A percentile compares a stretch with the other conserved stretches of the same genome.
Conservation (phyloP, 2,329 filamentous ascomycete species). For the Penicillium italicum region DNA sequence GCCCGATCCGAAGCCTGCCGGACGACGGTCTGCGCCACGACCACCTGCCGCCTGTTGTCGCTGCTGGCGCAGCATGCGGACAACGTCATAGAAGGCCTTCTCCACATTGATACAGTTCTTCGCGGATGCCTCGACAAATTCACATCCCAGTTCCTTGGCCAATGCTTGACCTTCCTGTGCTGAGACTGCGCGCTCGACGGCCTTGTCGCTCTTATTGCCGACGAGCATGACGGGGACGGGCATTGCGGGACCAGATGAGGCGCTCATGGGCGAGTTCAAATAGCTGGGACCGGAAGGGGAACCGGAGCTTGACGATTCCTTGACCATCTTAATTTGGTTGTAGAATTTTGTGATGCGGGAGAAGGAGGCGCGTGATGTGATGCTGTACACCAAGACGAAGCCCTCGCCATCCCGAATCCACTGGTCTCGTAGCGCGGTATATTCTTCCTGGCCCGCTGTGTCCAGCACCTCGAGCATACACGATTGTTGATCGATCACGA, state of each 20-base stretch:
- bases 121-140: conserved; percentile 94
- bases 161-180: conserved; percentile 92
- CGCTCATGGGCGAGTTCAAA: conserved; percentile 48
- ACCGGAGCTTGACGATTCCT: conserved; percentile 68
- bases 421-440: conserved; percentile 92
- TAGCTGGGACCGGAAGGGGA: conserved; percentile 52
- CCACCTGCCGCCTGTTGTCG: conserved; percentile 53
- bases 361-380: conserved; percentile 94
- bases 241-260: conserved; percentile 49
- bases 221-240: conserved; percentile 96
- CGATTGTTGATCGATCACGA: conserved; percentile 85
- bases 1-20: conserved; percentile 34
- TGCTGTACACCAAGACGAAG: conserved; percentile 96
- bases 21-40: conserved; percentile 36
- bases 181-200: conserved; percentile 92
- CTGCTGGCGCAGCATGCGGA: conserved; percentile 82
- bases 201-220: conserved; percentile 96
- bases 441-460: conserved; percentile 97
- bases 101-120: conserved; percentile 99
- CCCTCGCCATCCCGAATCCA: conserved; percentile 98
- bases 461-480: conserved; percentile 98
- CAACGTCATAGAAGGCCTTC: conserved; percentile 97
- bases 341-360: conserved; percentile 93
- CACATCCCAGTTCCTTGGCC: conserved; percentile 86
- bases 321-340: conserved; percentile 94